Conservation (phyloP, 768 basidiomycete species). For the Xerocomus brunneocitrinus region DNA sequence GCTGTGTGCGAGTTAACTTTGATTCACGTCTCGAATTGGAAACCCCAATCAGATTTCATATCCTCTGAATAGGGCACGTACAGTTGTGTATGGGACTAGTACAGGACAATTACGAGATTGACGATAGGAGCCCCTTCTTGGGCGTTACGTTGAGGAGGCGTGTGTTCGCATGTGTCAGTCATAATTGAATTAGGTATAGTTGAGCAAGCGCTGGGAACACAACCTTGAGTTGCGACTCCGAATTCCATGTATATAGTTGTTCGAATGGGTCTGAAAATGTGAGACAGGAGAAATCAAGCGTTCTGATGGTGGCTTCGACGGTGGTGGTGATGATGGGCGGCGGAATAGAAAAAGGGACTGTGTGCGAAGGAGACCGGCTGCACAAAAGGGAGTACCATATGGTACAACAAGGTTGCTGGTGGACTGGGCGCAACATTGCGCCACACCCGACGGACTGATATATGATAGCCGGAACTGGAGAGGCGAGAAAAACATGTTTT, state of each 20-base stretch:
- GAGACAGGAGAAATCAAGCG: not conserved
- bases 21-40: conserved; percentile 17
- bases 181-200: conserved; percentile 2
- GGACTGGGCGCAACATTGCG: not conserved
- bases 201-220: conserved; percentile 4
- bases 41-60: conserved; percentile 8
- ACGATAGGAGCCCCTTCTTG: conserved; percentile 1
- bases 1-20: conserved; percentile 21
- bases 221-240: not conserved
- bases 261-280: not conserved
- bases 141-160: conserved; percentile 15
- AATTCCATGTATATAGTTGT: conserved; percentile 7
- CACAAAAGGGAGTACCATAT: not conserved
- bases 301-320: not conserved
- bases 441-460: not conserved
- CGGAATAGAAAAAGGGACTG: not conserved
- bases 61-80: conserved; percentile 7
- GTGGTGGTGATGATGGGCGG: not conserved
- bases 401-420: not conserved
- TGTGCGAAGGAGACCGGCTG: not conserved
- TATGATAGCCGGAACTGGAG: no score
- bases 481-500: not conserved
- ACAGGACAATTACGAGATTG: conserved; percentile 15
- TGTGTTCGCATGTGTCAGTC: not conserved
- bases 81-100: not conserved